phyloP scores from a whole-genome alignment of 2,329 filamentous ascomycete genomes.

The Fusarium sambucinum region DNA sequence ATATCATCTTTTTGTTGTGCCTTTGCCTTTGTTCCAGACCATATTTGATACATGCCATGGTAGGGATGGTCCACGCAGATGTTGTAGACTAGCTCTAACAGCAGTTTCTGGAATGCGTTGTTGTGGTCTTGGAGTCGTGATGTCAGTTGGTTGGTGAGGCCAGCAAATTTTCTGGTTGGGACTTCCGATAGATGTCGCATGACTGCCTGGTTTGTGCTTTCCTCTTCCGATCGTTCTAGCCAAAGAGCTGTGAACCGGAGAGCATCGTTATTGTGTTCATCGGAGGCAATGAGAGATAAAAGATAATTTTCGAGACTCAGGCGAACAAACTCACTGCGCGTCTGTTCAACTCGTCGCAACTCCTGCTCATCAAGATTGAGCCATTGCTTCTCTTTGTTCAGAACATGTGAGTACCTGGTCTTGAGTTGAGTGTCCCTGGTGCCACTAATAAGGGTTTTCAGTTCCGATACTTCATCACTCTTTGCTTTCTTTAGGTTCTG shows the following conservation, averaged over 20 bases:
- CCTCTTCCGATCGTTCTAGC: constrained; percentile 86
- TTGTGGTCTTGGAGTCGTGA: constrained; percentile 84
- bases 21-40: constrained; percentile 80
- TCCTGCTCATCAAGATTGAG: constrained; percentile 91
- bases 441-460: constrained; percentile 70
- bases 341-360: constrained; percentile 80
- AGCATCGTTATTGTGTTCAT: constrained; percentile 89
- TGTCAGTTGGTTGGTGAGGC: constrained; percentile 94
- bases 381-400: constrained; percentile 85
- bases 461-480: constrained; percentile 80
- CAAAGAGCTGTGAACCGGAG: constrained; percentile 94
- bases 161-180: constrained; percentile 90
- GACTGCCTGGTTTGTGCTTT: constrained; percentile 82
- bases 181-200: constrained; percentile 76
- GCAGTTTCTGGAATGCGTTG: constrained; percentile 79
- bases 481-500: constrained; percentile 84
- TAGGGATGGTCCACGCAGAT: constrained; percentile 96
- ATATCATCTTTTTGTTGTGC: constrained; percentile 78
- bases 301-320: constrained; percentile 95
- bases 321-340: constrained; percentile 84
- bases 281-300: constrained; percentile 83
- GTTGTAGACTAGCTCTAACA: constrained; percentile 79
- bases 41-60: constrained; percentile 97
- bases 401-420: constrained; percentile 69
- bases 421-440: constrained; percentile 66